A percentile compares a stretch with the other conserved stretches of the same genome.
Conservation (phyloP, 768 basidiomycete species). For the Hypholoma fasciculare region DNA sequence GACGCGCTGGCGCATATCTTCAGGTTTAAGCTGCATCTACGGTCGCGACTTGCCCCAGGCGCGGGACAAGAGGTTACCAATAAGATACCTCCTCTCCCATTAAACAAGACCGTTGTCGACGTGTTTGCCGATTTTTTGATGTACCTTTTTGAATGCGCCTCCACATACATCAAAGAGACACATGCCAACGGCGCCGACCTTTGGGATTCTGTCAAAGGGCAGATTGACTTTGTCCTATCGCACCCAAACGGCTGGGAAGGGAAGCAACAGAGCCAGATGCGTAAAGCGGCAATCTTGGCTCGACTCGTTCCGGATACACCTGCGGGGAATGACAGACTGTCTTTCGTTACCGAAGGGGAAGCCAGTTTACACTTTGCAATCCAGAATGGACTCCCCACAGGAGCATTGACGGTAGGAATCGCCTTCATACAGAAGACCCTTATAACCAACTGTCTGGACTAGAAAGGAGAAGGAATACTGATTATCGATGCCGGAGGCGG, state of each 20-base stretch:
- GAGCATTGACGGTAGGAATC: slow-evolving; percentile 28
- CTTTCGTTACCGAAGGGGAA: slow-evolving; percentile 64
- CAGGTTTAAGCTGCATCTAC: slow-evolving; percentile 39
- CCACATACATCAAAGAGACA: slow-evolving; percentile 36
- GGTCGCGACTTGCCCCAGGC: slow-evolving; percentile 13
- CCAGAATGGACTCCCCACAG: slow-evolving; percentile 34
- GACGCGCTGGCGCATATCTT: background rate
- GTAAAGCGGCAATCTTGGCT: slow-evolving; percentile 47
- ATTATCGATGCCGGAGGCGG: slow-evolving; percentile 62
- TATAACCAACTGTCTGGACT: background rate
- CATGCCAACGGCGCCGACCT: slow-evolving; percentile 36
- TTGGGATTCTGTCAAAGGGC: slow-evolving; percentile 34
- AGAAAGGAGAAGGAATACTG: slow-evolving; percentile 46
- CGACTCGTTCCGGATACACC: slow-evolving; percentile 44
- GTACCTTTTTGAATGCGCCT: slow-evolving; percentile 39
- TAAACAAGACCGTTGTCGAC: slow-evolving; percentile 23
- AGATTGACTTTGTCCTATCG: slow-evolving; percentile 40
- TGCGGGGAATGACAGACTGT: slow-evolving; percentile 41
- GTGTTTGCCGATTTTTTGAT: slow-evolving; percentile 43
- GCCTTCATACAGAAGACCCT: background rate
- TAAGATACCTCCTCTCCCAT: slow-evolving; percentile 34
- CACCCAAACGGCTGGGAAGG: slow-evolving; percentile 65
- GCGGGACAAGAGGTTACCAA: slow-evolving; percentile 13
- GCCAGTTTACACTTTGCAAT: slow-evolving; percentile 60
- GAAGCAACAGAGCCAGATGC: slow-evolving; percentile 51